Evolutionary conservation across 805 yeast species (phyloP).

Genomic region (Hanseniaspora thailandica): DNA sequence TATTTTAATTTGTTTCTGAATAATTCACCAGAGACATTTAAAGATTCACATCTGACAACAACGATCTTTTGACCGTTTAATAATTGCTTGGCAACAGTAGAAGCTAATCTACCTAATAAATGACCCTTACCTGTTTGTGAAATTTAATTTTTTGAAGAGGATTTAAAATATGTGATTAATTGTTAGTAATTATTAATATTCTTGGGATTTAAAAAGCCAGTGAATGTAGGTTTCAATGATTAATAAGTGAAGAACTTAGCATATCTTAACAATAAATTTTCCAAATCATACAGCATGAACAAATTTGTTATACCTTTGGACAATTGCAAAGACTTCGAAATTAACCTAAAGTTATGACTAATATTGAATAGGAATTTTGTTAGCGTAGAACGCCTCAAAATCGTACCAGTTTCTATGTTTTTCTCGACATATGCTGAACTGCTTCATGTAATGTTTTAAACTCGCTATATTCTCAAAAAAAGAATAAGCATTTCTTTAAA

Average conservation of each 20-base stretch:
- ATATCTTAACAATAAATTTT: too few species aligned
- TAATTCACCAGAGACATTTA: slow-evolving; percentile 98
- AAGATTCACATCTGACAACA: slow-evolving; percentile 92
- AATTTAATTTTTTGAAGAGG: background rate
- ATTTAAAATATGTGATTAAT: background rate
- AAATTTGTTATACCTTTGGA: too few species aligned
- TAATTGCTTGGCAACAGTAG: slow-evolving; percentile 95
- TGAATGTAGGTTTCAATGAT: background rate
- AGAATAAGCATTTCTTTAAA: background rate
- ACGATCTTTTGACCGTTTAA: slow-evolving; percentile 97
- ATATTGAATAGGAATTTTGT: slow-evolving; percentile 1
- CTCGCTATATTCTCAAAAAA: background rate
- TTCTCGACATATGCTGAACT: background rate
- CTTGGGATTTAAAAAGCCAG: background rate
- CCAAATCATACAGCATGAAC: too few species aligned
- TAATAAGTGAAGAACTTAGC: background rate
- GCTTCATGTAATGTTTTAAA: background rate
- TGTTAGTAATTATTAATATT: slow-evolving; percentile 8
- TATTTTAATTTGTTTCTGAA: slow-evolving; percentile 99
- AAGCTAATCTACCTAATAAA: slow-evolving; percentile 98
- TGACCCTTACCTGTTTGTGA: slow-evolving; percentile 74
- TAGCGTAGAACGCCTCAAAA: background rate
- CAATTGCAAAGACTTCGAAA: background rate
- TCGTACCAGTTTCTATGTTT: background rate
- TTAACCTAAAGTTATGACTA: background rate